phyloP scores from a whole-genome alignment of 768 basidiomycete genomes.

The Fomitopsis serialis region DNA sequence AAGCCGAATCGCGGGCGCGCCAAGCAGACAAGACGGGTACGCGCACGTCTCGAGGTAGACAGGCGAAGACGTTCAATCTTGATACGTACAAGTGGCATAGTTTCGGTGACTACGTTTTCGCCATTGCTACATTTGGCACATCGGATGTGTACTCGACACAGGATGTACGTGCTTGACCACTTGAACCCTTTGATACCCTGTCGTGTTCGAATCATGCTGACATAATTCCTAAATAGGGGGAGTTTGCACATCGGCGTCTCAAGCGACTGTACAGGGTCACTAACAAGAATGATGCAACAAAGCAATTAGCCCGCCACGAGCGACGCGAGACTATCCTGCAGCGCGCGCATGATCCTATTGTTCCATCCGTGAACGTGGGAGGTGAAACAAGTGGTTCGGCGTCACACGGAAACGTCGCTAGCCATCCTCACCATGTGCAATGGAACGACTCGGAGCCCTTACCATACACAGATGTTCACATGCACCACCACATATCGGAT shows the following conservation, averaged over 20 bases:
- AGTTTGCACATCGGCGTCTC: constrained; percentile 8
- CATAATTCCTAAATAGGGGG: constrained; percentile 8
- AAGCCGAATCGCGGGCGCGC: constrained; percentile 1
- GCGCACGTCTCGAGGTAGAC: not conserved
- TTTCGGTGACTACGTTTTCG: not conserved
- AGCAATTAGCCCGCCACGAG: constrained; percentile 12
- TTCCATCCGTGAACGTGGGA: too few species aligned
- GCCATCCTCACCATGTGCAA: not conserved
- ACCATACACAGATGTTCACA: not conserved
- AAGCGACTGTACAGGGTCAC: constrained; percentile 5
- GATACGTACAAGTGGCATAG: constrained; percentile 12
- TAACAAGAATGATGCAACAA: constrained; percentile 8
- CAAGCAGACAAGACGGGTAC: not conserved
- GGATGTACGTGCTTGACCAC: constrained; percentile 2
- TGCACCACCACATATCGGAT: not conserved
- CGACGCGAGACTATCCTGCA: constrained; percentile 10
- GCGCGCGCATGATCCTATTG: constrained; percentile 8
- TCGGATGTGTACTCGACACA: constrained; percentile 9
- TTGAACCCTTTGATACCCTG: not conserved
- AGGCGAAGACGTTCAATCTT: constrained; percentile 8
- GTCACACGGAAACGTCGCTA: not conserved
- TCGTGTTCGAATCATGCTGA: too few species aligned
- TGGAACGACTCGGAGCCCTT: not conserved
- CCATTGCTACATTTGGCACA: constrained; percentile 2
- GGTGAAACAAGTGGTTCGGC: too few species aligned